Percentiles rank a stretch among this genome's conserved stretches.
Evolutionary conservation across 148 eudicot genomes (phyloP).

Genomic region (Silene uniflora): DNA sequence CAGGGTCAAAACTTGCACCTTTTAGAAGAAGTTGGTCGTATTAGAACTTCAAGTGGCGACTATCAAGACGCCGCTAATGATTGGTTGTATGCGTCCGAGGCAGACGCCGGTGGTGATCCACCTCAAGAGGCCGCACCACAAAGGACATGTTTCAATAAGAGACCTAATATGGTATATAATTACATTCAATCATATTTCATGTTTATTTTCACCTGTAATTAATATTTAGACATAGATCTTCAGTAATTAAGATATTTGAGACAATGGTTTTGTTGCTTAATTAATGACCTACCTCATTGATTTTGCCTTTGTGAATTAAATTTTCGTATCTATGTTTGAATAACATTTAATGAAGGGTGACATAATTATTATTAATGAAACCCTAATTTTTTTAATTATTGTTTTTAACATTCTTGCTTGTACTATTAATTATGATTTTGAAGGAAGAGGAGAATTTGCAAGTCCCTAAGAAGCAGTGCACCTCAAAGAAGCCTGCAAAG

Average conservation of each 20-base stretch:
- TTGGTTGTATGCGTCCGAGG: constrained; percentile 39
- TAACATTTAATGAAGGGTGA: constrained; percentile 7
- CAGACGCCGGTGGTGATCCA: constrained; percentile 14
- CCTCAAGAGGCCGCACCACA: constrained; percentile 34
- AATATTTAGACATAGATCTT: constrained; percentile 20
- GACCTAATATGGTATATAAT: constrained; percentile 32
- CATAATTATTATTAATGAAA: not conserved
- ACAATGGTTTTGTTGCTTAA: constrained; percentile 16
- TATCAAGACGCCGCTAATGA: constrained; percentile 33
- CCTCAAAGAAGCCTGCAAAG: constrained; percentile 53
- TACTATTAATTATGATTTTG: constrained; percentile 1
- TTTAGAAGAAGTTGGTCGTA: constrained; percentile 3
- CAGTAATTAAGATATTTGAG: constrained; percentile 21
- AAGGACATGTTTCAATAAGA: constrained; percentile 48
- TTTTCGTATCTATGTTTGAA: constrained; percentile 30
- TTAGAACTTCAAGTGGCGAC: constrained; percentile 24
- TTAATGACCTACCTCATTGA: constrained; percentile 7
- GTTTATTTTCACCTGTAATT: constrained; percentile 14
- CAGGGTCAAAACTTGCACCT: constrained; percentile 18
- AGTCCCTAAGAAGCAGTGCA: constrained; percentile 72
- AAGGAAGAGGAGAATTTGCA: constrained; percentile 62
- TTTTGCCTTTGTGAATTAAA: constrained; percentile 28
- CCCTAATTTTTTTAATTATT: constrained; percentile 10
- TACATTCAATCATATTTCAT: not conserved
- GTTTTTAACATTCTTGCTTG: not conserved